A percentile compares a stretch with the other conserved stretches of the same genome.
Evolutionary conservation across 345 rosid genomes (phyloP).

Genomic region (Erysimum cheiranthoides): DNA sequence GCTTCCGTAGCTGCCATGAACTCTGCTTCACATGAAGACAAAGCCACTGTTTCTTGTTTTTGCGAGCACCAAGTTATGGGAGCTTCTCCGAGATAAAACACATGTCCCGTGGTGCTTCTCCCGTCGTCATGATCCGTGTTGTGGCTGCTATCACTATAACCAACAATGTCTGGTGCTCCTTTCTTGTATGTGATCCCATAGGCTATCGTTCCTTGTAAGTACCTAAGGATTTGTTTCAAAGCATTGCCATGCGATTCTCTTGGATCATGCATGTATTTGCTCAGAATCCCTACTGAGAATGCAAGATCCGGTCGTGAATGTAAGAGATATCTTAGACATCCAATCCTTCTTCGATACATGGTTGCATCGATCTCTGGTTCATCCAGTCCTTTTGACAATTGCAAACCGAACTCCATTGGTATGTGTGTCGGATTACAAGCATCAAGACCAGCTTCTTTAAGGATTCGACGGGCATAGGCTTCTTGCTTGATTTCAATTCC

Average conservation of each 20-base stretch:
- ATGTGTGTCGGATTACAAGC: no score
- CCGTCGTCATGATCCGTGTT: no score
- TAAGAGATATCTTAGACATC: neutral
- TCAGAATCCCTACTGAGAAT: neutral
- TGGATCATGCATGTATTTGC: neutral
- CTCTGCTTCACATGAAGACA: neutral
- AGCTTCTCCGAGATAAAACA: neutral
- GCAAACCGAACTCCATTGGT: no score
- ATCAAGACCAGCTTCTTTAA: no score
- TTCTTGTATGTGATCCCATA: no score
- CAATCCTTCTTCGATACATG: neutral
- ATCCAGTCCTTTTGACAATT: neutral
- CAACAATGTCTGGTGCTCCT: no score
- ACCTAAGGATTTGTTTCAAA: neutral
- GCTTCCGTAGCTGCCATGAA: neutral
- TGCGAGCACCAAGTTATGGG: neutral
- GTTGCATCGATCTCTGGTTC: neutral
- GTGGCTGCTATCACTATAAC: no score
- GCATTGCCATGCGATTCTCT: neutral
- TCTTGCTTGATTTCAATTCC: no score
- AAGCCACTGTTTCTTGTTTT: neutral
- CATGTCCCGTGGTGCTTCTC: no score
- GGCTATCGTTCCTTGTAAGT: neutral
- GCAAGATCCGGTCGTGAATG: neutral
- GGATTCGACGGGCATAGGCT: no score